Percentiles rank a stretch among this genome's conserved stretches.
Evolutionary conservation across 768 basidiomycete species (phyloP).

Genomic region (Kwoniella newhampshirensis): DNA sequence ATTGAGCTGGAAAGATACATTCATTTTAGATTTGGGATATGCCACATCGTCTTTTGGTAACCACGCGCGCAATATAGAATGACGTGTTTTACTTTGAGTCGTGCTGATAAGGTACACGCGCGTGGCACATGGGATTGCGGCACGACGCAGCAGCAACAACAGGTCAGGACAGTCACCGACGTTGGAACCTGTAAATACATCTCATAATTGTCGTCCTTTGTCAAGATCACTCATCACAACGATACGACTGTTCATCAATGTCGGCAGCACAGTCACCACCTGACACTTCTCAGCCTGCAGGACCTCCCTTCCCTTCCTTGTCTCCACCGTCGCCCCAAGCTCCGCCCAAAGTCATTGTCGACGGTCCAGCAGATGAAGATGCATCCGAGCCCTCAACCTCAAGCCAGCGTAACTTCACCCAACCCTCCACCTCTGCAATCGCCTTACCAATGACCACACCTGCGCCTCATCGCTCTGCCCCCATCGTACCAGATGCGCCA

Average conservation of each 20-base stretch:
- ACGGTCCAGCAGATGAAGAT: constrained; percentile 4
- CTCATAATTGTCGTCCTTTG: too few species aligned
- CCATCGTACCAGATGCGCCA: constrained; percentile 18
- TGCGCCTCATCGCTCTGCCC: constrained; percentile 1
- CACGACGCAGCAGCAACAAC: too few species aligned
- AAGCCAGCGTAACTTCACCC: too few species aligned
- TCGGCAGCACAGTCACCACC: not conserved
- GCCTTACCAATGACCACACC: constrained; percentile 8
- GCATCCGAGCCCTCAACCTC: constrained; percentile 1
- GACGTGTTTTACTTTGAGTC: too few species aligned
- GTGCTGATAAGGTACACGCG: too few species aligned
- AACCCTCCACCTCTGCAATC: constrained; percentile 5
- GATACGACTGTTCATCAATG: not conserved
- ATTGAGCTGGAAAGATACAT: constrained; percentile 9
- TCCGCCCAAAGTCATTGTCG: constrained; percentile 2
- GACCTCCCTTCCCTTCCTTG: not conserved
- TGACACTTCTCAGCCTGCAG: not conserved
- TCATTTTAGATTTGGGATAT: constrained; percentile 19
- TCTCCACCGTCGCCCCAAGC: too few species aligned
- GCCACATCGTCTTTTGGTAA: constrained; percentile 6
- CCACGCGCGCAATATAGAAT: not conserved
- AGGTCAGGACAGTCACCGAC: too few species aligned
- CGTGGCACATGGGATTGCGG: too few species aligned
- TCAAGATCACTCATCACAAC: too few species aligned
- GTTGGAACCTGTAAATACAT: too few species aligned